Conservation (phyloP, 306 rosid species). For the Trifolium repens region DNA sequence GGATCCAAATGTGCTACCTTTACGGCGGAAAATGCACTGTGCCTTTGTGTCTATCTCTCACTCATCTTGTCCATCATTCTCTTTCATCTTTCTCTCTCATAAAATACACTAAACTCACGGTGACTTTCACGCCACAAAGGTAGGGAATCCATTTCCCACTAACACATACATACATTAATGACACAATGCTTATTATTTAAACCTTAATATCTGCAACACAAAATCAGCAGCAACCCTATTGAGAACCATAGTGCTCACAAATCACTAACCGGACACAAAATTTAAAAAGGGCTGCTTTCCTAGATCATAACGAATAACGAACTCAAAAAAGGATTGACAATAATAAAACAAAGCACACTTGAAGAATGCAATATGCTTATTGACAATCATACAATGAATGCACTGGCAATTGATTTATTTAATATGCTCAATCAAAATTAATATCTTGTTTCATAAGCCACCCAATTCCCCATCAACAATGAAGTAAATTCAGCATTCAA, state of each 20-base stretch:
- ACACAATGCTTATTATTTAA: neutral
- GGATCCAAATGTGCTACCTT: too few species aligned
- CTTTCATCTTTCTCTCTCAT: too few species aligned
- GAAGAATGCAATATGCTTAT: neutral
- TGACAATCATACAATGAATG: neutral
- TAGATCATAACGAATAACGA: neutral
- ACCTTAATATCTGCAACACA: conserved; percentile 20
- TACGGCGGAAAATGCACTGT: too few species aligned
- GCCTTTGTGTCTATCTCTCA: too few species aligned
- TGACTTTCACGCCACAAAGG: too few species aligned
- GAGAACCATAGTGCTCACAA: neutral
- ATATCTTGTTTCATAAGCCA: neutral
- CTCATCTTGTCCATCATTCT: neutral
- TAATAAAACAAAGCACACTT: neutral
- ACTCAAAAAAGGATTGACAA: neutral
- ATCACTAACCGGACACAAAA: neutral
- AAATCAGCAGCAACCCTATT: neutral
- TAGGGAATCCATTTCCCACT: neutral
- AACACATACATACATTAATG: too few species aligned
- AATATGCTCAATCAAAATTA: neutral
- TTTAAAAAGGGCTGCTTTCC: conserved; percentile 9
- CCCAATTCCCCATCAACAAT: neutral
- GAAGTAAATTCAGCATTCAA: neutral
- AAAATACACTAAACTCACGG: too few species aligned
- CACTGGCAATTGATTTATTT: too few species aligned